These are phyloP conservation scores for Posidonia australis DNA, from an alignment of 106 monocot genomes.

Conservation along the genomic window DNA sequence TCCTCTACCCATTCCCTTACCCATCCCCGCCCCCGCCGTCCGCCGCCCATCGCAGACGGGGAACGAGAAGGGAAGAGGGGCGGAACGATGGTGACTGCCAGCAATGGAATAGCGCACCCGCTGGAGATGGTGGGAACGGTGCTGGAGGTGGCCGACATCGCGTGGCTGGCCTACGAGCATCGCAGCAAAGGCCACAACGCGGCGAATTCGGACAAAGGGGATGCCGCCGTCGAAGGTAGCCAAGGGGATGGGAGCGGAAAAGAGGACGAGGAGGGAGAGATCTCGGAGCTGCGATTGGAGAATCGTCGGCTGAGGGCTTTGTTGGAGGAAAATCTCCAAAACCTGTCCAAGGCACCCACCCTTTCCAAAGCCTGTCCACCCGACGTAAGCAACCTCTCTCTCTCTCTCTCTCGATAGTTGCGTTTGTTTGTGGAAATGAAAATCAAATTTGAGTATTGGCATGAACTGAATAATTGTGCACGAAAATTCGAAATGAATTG, in stretches of 20 bases:
- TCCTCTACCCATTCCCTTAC: no score
- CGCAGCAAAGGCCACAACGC: slow-evolving; percentile 19
- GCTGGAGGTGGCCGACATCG: slow-evolving; percentile 71
- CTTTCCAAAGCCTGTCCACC: slow-evolving; percentile 53
- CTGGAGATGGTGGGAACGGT: slow-evolving; percentile 56
- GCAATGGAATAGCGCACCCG: slow-evolving; percentile 29
- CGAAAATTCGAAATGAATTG: no score
- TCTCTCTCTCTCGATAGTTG: no score
- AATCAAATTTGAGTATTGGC: no score
- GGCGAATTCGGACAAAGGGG: no score
- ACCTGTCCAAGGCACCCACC: slow-evolving; percentile 26
- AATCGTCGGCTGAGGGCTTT: slow-evolving; percentile 43
- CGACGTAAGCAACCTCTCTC: slow-evolving; percentile 34
- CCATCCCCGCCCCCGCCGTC: no score
- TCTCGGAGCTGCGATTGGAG: slow-evolving; percentile 33
- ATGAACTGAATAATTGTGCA: no score
- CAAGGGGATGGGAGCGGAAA: background rate
- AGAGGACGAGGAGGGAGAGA: slow-evolving; percentile 16
- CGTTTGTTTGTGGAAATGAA: no score
- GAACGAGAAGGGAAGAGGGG: slow-evolving; percentile 17
- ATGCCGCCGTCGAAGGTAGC: background rate
- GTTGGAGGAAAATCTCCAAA: slow-evolving; percentile 46
- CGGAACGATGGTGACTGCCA: background rate
- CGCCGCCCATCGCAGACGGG: slow-evolving; percentile 14
- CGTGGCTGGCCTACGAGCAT: slow-evolving; percentile 54